Percentiles rank a stretch among this genome's conserved stretches.
phyloP scores from a whole-genome alignment of 140 eudicot genomes.

The Senecio squalidus region DNA sequence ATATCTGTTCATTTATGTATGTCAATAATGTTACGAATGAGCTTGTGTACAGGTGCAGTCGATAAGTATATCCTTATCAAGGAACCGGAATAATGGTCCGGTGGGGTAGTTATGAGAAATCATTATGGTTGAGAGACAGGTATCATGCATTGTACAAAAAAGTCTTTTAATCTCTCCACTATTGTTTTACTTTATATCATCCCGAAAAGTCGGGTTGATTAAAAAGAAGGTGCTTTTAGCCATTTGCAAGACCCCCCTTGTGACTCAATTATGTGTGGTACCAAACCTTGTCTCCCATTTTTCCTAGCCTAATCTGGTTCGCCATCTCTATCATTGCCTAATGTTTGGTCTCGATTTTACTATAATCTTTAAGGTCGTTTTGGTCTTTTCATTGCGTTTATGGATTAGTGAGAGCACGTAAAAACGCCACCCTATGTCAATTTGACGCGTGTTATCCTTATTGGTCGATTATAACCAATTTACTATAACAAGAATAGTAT shows the following conservation, averaged over 20 bases:
- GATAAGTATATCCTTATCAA: conserved; percentile 20
- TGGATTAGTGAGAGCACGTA: no score
- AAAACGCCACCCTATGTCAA: conserved; percentile 11
- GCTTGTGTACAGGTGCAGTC: conserved; percentile 20
- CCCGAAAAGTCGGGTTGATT: conserved; percentile 31
- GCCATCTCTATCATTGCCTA: conserved; percentile 22
- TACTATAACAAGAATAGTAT: conserved; percentile 7
- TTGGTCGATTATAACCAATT: conserved; percentile 12
- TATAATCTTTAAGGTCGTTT: conserved; percentile 2
- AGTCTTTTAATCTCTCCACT: conserved; percentile 30
- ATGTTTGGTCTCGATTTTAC: conserved; percentile 15
- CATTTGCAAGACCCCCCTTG: conserved; percentile 40
- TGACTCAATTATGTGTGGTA: conserved; percentile 37
- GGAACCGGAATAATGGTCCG: conserved; percentile 27
- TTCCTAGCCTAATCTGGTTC: conserved; percentile 22
- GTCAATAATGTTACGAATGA: conserved; percentile 15
- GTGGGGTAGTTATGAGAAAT: conserved; percentile 27
- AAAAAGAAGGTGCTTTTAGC: conserved; percentile 29
- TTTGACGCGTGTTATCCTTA: conserved; percentile 1
- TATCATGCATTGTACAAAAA: conserved; percentile 39
- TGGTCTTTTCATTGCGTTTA: not conserved
- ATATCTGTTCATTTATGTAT: not conserved
- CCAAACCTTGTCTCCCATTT: conserved; percentile 55
- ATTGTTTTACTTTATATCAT: conserved; percentile 40
- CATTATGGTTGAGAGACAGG: conserved; percentile 23